Percentiles rank a stretch among this genome's conserved stretches.
Conservation (phyloP, 192 early-diverging fungal species). For the Backusella parvicylindrica region DNA sequence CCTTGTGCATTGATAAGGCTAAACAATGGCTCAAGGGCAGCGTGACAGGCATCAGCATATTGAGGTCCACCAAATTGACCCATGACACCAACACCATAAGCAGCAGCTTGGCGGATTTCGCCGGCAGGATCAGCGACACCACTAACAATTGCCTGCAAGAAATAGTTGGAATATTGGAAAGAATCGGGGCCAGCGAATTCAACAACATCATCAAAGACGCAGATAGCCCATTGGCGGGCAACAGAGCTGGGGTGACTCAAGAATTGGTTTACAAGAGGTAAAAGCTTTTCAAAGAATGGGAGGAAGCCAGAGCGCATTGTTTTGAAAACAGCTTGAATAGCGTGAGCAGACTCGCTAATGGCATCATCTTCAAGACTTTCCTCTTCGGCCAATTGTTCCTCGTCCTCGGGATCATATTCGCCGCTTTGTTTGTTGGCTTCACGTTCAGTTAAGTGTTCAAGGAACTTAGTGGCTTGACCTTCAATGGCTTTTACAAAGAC, state of each 20-base stretch:
- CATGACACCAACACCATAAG: constrained; percentile 91
- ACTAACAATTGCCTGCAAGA: constrained; percentile 61
- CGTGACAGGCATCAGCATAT: constrained; percentile 69
- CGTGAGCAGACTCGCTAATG: constrained; percentile 78
- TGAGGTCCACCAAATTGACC: constrained; percentile 84
- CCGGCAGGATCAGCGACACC: constrained; percentile 47
- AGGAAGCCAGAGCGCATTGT: constrained; percentile 70
- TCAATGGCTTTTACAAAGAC: constrained; percentile 66
- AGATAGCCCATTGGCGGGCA: constrained; percentile 89
- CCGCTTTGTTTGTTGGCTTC: constrained; percentile 66
- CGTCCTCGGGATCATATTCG: constrained; percentile 92
- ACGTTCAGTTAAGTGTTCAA: constrained; percentile 70
- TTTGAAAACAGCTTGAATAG: constrained; percentile 79
- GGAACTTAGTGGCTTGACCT: constrained; percentile 74
- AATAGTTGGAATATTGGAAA: constrained; percentile 59
- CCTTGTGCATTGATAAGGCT: constrained; percentile 60
- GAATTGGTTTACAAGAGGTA: constrained; percentile 69
- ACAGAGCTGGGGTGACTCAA: constrained; percentile 60
- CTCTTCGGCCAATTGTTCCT: constrained; percentile 83
- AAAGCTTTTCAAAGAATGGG: constrained; percentile 76
- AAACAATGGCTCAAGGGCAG: constrained; percentile 76
- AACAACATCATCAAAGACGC: constrained; percentile 89
- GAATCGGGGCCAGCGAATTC: constrained; percentile 82
- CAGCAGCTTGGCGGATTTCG: constrained; percentile 91
- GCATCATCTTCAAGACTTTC: constrained; percentile 78